Evolutionary conservation across 208 protist genomes (phyloP).

Genomic region (Kentomonas sorsogonicus): DNA sequence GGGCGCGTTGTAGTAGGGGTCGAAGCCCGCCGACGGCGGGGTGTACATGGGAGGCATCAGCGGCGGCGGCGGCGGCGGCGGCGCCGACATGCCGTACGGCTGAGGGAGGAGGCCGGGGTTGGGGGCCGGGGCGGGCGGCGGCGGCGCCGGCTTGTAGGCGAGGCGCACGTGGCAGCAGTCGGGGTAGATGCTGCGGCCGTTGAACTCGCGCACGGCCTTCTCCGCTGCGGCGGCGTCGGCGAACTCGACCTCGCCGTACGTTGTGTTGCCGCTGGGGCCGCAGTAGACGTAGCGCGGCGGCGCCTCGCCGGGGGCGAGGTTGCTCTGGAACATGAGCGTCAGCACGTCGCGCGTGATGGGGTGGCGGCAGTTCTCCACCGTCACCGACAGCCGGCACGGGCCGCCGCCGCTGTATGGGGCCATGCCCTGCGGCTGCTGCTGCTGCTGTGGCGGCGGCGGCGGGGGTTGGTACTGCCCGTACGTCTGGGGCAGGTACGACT

Average conservation of each 20-base stretch:
- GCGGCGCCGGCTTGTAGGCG: constrained; percentile 28
- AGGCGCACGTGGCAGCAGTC: constrained; percentile 79
- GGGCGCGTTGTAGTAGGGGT: neutral
- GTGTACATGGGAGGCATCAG: constrained; percentile 5
- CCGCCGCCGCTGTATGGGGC: neutral
- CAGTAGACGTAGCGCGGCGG: constrained; percentile 54
- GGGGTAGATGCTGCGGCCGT: constrained; percentile 80
- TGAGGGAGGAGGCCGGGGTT: too few species aligned
- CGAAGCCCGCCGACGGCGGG: neutral
- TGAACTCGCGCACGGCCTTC: constrained; percentile 52
- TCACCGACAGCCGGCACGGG: constrained; percentile 40
- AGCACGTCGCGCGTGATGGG: constrained; percentile 76
- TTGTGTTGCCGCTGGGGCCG: constrained; percentile 54
- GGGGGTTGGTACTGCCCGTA: neutral
- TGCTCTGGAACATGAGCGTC: constrained; percentile 74
- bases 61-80: constrained; percentile 11
- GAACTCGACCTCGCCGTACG: constrained; percentile 69
- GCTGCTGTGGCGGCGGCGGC: neutral
- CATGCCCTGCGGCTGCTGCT: neutral
- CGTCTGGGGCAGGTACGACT: neutral
- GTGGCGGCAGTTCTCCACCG: constrained; percentile 81
- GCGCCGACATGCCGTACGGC: constrained; percentile 12
- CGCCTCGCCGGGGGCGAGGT: too few species aligned
- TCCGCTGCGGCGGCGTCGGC: constrained; percentile 45
- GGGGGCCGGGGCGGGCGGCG: too few species aligned